A percentile compares a stretch with the other conserved stretches of the same genome.
Evolutionary conservation across 306 rosid species (phyloP).

Genomic region (Trichosanthes cucumerina): DNA sequence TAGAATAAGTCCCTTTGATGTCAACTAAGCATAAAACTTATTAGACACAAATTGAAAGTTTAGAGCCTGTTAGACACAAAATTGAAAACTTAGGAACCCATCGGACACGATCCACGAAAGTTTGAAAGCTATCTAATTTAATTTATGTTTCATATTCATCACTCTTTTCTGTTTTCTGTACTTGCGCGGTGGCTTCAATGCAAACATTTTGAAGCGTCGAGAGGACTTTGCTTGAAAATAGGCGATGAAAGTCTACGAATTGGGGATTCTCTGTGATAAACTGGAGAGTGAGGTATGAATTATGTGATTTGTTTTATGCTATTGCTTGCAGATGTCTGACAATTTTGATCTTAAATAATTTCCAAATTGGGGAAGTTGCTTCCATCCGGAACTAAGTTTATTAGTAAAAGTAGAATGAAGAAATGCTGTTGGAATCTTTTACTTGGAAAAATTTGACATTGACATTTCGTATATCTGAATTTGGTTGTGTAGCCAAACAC

Average conservation of each 20-base stretch:
- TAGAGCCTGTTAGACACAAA: neutral
- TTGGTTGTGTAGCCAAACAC: neutral
- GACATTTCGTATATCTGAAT: neutral
- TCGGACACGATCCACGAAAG: neutral
- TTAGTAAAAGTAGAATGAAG: neutral
- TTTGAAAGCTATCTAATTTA: neutral
- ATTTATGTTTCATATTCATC: neutral
- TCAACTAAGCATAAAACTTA: too few relatives aligned
- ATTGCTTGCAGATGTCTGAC: neutral
- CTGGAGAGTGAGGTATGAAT: neutral
- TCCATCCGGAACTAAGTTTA: neutral
- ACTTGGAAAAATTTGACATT: neutral
- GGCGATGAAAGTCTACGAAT: conserved; percentile 60
- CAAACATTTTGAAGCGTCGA: conserved; percentile 47
- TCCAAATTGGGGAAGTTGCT: neutral
- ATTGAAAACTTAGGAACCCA: neutral
- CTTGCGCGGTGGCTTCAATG: conserved; percentile 58
- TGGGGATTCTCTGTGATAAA: conserved; percentile 57
- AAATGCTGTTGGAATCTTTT: neutral
- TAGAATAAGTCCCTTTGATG: neutral
- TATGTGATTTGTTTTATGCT: neutral
- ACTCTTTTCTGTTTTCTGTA: conserved; percentile 1
- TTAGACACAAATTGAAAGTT: neutral
- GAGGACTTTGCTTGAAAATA: conserved; percentile 43
- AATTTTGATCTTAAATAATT: conserved; percentile 5